Conservation (phyloP, 2,329 filamentous ascomycete species). For the Epichloe hybrida region DNA sequence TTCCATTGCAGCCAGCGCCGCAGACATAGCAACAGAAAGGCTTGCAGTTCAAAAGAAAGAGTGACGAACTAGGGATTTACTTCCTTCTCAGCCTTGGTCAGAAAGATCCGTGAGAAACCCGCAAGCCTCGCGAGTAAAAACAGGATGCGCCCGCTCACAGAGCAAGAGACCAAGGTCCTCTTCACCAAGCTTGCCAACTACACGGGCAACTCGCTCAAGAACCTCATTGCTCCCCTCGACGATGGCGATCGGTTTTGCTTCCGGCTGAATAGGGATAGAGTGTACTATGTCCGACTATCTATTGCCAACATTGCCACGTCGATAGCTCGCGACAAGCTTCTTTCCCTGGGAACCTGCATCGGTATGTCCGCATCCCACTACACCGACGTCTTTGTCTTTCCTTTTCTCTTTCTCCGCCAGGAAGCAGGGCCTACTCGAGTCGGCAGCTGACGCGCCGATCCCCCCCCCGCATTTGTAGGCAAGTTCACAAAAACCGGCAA, state of each 20-base stretch:
- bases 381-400: too few species aligned
- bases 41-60: background rate
- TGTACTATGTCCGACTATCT: constrained; percentile 84
- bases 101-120: background rate
- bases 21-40: background rate
- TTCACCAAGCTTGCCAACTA: constrained; percentile 93
- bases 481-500: constrained; percentile 97
- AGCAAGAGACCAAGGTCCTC: constrained; percentile 64
- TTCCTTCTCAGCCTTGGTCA: too few species aligned
- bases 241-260: constrained; percentile 73
- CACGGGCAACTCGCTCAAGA: constrained; percentile 73
- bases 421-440: constrained; percentile 5
- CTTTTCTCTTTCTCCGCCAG: too few species aligned
- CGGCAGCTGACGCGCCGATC: background rate
- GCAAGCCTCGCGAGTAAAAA: background rate
- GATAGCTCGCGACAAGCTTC: constrained; percentile 65
- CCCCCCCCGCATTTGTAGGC: constrained; percentile 30
- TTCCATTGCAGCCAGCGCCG: background rate
- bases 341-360: constrained; percentile 80
- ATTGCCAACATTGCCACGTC: constrained; percentile 86
- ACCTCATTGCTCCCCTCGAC: constrained; percentile 63
- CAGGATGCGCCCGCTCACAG: constrained; percentile 70
- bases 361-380: constrained; percentile 23
- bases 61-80: too few species aligned
- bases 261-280: constrained; percentile 65